A percentile compares a stretch with the other conserved stretches of the same genome.
Evolutionary conservation across 441 rosid genomes (phyloP).

Genomic region (Rhodomyrtus psidioides): DNA sequence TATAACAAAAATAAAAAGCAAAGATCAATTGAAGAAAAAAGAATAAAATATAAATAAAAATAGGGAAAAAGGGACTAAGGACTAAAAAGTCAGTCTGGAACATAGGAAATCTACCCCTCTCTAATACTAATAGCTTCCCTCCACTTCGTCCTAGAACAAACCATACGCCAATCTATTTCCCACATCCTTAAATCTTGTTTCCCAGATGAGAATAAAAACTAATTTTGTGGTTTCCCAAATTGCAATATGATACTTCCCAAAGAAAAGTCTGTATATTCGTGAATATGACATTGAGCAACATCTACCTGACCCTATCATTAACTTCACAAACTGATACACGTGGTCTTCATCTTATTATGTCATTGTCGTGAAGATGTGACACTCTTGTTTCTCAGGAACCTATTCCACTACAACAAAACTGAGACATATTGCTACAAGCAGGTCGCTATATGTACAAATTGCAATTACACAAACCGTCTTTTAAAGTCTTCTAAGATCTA

Average conservation of each 20-base stretch:
- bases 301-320: not conserved
- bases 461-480: not conserved
- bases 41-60: no score
- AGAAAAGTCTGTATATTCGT: not conserved
- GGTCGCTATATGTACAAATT: not conserved
- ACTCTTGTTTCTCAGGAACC: not conserved
- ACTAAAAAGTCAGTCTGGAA: no score
- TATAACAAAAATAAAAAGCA: no score
- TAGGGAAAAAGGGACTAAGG: no score
- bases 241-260: not conserved
- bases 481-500: not conserved
- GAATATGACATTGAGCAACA: not conserved
- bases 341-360: not conserved
- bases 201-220: not conserved
- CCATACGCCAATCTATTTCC: no score
- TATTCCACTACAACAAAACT: not conserved
- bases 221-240: not conserved
- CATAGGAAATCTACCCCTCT: no score
- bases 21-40: no score
- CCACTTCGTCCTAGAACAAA: no score
- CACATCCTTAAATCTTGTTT: no score
- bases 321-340: not conserved
- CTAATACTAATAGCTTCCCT: no score
- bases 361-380: not conserved
- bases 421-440: not conserved